Evolutionary conservation across 306 rosid genomes (phyloP), one percentile per base, ranked within the genome.

Genomic region (Glycine soja): DNA sequence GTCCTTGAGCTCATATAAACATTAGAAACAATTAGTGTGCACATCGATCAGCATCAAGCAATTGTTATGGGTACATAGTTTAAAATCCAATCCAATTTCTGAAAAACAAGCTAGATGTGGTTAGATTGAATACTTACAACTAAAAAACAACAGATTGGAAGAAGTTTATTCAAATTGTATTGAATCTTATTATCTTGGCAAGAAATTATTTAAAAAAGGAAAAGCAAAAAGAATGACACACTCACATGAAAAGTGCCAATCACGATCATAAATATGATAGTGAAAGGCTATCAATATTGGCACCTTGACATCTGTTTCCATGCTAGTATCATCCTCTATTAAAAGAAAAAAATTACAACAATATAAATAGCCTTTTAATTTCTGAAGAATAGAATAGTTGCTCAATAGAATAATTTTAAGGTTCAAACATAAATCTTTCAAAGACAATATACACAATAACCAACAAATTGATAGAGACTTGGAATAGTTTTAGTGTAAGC

Each of bases 281-380:
- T 89, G 92, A 88, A 96, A 96, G 64, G 85, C 94, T 82, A 59
- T 85, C 80, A 96, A 87, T 82, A 96, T 93, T 14, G 98, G 99
- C 77, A 96, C 92, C 85, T 95, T 95, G 74, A 95, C 90, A 63
- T 92, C 94, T 5, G 90, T 77, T 1, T 80, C 82, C 79, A 95
- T 69, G 85, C 97, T 84, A 74, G 99, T 95, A 86, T 95, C 99
- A 82, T 95, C 99, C 99, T 95, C 99, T 95, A 89, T 45, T 81
- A 76, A 87, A 57, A 69, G 54, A 43, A 11, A 11, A 12, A 24
- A 24, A 19, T 80, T 70, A 40, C 18, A 16, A 77, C 14, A 59
- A 45, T 54, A 58, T 70, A 65, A 46, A 61, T 36, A 42, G 50
- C 69, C 50, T 10, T 71, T 53, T 50, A 66, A 66, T 59, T 15